Conservation (phyloP, 2,329 filamentous ascomycete species). For the Mycosphaerella sp. region DNA sequence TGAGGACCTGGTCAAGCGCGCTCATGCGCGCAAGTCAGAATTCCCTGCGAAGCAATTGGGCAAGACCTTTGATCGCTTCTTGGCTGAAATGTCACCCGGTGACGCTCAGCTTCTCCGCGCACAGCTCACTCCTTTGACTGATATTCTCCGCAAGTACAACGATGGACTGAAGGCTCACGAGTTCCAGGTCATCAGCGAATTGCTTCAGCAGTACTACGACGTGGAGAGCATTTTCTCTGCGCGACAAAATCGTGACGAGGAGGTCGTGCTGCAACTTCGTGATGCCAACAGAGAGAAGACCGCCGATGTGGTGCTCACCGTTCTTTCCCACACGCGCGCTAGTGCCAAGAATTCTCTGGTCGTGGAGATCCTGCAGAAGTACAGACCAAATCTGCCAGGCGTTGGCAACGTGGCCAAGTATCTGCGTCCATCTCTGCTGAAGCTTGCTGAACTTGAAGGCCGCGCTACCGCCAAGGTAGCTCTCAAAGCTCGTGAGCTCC, state of each 20-base stretch:
- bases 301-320: conserved; percentile 73
- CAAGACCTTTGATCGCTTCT: conserved; percentile 79
- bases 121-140: conserved; percentile 67
- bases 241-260: conserved; percentile 79
- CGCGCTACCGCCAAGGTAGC: conserved; percentile 88
- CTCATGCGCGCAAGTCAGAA: conserved; percentile 69
- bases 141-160: conserved; percentile 71
- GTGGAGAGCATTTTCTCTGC: conserved; percentile 85
- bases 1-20: conserved; percentile 77
- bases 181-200: conserved; percentile 68
- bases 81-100: conserved; percentile 68
- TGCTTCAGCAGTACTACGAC: conserved; percentile 75
- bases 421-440: conserved; percentile 74
- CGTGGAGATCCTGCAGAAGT: conserved; percentile 85
- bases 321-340: conserved; percentile 89
- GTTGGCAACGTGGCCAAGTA: conserved; percentile 83
- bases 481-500: conserved; percentile 91
- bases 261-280: conserved; percentile 86
- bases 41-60: conserved; percentile 85
- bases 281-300: conserved; percentile 96
- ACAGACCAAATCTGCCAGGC: conserved; percentile 88
- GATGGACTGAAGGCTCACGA: conserved; percentile 91
- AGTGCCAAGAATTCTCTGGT: conserved; percentile 91
- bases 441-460: conserved; percentile 84
- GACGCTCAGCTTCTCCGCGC: conserved; percentile 70